Conservation (phyloP, 495 filamentous ascomycete species). For the Neurospora discreta region DNA sequence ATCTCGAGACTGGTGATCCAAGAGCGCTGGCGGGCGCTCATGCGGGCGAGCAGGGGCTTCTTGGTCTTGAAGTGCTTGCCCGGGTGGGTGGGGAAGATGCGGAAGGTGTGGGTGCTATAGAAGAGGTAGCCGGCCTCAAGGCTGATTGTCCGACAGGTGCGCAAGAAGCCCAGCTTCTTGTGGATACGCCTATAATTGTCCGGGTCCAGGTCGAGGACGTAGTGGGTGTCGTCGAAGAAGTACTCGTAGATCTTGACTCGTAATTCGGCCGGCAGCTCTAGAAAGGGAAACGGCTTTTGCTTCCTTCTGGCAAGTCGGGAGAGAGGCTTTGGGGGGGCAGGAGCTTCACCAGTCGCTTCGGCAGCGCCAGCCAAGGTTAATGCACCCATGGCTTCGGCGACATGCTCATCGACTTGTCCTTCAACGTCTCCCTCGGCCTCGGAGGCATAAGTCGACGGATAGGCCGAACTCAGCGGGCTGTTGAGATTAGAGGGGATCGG, state of each 20-base stretch:
- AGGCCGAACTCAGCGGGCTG: conserved; percentile 27
- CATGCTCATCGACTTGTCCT: conserved; percentile 21
- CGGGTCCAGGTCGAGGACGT: conserved; percentile 61
- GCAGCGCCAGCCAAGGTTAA: conserved; percentile 18
- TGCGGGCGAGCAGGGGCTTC: conserved; percentile 51
- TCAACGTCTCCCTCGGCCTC: conserved; percentile 31
- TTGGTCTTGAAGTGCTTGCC: conserved; percentile 55
- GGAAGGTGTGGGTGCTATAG: conserved; percentile 65
- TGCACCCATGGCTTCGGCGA: conserved; percentile 19
- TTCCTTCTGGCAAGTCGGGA: neutral
- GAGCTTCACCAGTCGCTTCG: neutral
- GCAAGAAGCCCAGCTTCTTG: conserved; percentile 47
- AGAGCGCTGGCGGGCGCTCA: conserved; percentile 53
- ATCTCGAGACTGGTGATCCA: conserved; percentile 61
- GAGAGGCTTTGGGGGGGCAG: neutral
- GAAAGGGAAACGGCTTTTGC: conserved; percentile 53
- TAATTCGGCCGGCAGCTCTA: conserved; percentile 68
- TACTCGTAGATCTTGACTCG: conserved; percentile 58
- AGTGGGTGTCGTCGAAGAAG: conserved; percentile 40
- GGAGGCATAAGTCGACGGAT: conserved; percentile 32
- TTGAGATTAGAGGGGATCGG: conserved; percentile 23
- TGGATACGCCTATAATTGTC: conserved; percentile 48
- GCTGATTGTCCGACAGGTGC: conserved; percentile 53
- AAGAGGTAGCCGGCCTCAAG: conserved; percentile 62
- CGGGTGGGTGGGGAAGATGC: conserved; percentile 63